phyloP scores from a whole-genome alignment of 148 eudicot species.

The Nepenthes mirabilis region DNA sequence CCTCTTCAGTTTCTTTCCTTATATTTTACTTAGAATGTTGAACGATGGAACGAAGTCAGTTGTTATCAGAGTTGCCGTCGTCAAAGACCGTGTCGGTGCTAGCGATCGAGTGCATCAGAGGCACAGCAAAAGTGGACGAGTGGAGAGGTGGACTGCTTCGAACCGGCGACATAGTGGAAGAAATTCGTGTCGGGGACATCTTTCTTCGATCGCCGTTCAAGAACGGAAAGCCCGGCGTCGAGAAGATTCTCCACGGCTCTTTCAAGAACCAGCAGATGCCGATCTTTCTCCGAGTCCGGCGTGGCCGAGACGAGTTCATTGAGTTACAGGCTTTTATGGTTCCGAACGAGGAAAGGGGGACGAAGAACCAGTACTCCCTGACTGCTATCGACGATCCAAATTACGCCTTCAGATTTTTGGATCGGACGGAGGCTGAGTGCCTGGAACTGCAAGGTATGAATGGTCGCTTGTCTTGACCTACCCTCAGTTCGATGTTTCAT shows the following conservation, averaged over 20 bases:
- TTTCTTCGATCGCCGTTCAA: conserved; percentile 40
- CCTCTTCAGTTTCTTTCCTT: too few species aligned
- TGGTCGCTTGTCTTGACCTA: too few species aligned
- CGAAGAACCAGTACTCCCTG: conserved; percentile 39
- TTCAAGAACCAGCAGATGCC: conserved; percentile 46
- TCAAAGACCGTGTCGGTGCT: conserved; percentile 19
- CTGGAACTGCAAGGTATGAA: conserved; percentile 53
- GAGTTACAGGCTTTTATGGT: conserved; percentile 77
- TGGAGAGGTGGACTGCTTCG: conserved; percentile 71
- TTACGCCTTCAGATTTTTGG: conserved; percentile 61
- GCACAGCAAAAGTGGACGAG: conserved; percentile 67
- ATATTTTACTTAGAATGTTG: too few species aligned
- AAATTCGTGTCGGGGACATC: conserved; percentile 32
- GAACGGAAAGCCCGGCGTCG: conserved; percentile 56
- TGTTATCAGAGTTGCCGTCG: conserved; percentile 1
- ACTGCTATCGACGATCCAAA: conserved; percentile 71
- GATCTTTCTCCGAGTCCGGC: conserved; percentile 49
- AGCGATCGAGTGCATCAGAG: conserved; percentile 63
- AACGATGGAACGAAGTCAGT: not conserved
- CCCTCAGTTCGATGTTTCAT: too few species aligned
- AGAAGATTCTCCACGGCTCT: conserved; percentile 43
- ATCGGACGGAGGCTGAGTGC: conserved; percentile 69
- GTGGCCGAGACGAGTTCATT: conserved; percentile 21
- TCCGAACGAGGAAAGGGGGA: conserved; percentile 41
- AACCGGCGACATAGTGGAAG: conserved; percentile 79